phyloP scores from a whole-genome alignment of 805 yeast genomes.

The Suhomyces xylopsoci region DNA sequence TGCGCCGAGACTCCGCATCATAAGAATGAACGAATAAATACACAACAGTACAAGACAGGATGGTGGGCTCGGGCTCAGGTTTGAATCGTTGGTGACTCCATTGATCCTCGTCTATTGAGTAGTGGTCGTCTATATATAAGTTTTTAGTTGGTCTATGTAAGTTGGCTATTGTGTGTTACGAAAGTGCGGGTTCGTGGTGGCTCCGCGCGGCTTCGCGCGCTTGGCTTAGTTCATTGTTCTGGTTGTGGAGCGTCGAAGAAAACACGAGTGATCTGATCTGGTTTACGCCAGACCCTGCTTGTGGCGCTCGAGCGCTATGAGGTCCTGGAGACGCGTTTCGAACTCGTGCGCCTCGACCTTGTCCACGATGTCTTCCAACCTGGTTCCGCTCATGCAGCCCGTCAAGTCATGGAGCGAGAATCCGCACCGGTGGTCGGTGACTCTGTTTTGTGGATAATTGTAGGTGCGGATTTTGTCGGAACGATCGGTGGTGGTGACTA shows the following conservation, averaged over 20 bases:
- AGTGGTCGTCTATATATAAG: not conserved
- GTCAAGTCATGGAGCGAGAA: conserved; percentile 68
- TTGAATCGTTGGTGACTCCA: not conserved
- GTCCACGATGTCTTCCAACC: conserved; percentile 34
- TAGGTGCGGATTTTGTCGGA: conserved; percentile 93
- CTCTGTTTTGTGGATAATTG: conserved; percentile 86
- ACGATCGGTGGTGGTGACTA: conserved; percentile 85
- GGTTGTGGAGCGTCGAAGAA: not conserved
- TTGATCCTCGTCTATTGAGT: not conserved
- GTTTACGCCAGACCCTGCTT: not conserved
- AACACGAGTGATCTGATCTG: not conserved
- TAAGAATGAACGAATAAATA: too few species aligned
- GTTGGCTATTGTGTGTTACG: not conserved
- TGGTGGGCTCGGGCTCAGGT: too few species aligned
- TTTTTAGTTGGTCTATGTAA: not conserved
- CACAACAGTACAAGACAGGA: too few species aligned
- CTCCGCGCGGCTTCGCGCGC: not conserved
- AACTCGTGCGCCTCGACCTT: conserved; percentile 37
- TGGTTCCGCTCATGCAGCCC: conserved; percentile 38
- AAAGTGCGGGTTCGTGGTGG: not conserved
- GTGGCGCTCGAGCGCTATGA: conserved; percentile 9
- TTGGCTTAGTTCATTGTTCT: not conserved
- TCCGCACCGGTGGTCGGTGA: conserved; percentile 93
- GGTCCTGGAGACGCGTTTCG: conserved; percentile 30
- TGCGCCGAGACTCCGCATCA: not conserved